Percentiles rank a stretch among this genome's conserved stretches.
Evolutionary conservation across 805 yeast genomes (phyloP).

Genomic region (Myxozyma geophila): DNA sequence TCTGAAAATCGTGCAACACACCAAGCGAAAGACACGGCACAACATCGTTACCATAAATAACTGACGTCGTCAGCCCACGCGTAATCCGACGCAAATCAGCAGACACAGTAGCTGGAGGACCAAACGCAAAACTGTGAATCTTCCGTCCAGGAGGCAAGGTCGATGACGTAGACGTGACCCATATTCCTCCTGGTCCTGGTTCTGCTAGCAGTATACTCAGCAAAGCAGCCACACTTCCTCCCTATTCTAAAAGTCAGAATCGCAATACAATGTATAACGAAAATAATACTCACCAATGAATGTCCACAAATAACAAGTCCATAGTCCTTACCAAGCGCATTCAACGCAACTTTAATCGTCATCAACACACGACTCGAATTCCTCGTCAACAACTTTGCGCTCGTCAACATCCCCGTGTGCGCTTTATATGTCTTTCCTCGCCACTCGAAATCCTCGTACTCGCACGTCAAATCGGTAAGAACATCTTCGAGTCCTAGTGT

Average conservation of each 20-base stretch:
- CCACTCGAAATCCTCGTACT: conserved; percentile 43
- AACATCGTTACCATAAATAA: conserved; percentile 44
- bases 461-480: conserved; percentile 44
- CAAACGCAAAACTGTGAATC: conserved; percentile 44
- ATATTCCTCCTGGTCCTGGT: conserved; percentile 28
- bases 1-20: conserved; percentile 42
- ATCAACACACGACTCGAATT: conserved; percentile 39
- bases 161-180: conserved; percentile 37
- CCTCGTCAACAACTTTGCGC: conserved; percentile 40
- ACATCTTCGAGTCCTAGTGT: conserved; percentile 45
- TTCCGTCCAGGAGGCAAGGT: conserved; percentile 42
- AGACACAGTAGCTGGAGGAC: conserved; percentile 45
- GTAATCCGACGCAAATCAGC: conserved; percentile 40
- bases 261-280: not conserved
- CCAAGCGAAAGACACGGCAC: conserved; percentile 46
- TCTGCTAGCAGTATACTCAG: conserved; percentile 41
- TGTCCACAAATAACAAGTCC: conserved; percentile 46
- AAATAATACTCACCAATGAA: conserved; percentile 37
- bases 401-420: conserved; percentile 44
- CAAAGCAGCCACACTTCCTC: conserved; percentile 46
- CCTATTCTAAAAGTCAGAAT: conserved; percentile 18
- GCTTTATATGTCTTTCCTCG: conserved; percentile 41
- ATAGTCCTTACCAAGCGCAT: conserved; percentile 41
- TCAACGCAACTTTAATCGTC: conserved; percentile 40
- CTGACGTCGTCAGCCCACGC: conserved; percentile 41